Evolutionary conservation across 2,329 filamentous ascomycete species (phyloP).

Genomic region (Podosphaera leucotricha): DNA sequence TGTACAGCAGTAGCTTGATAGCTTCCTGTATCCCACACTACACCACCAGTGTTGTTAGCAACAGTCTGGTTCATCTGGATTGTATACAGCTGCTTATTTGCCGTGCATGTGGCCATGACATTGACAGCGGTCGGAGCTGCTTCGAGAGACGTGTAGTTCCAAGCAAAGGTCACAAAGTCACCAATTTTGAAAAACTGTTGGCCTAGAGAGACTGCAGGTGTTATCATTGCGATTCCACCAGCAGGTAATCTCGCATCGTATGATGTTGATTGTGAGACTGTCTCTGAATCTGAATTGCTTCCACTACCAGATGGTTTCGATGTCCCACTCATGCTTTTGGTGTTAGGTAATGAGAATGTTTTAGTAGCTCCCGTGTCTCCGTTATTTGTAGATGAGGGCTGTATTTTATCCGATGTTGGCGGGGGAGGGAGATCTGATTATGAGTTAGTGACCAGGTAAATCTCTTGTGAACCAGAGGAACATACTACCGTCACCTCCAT

Average conservation of each 20-base stretch:
- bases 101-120: conserved; percentile 31
- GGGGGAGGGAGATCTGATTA: not conserved
- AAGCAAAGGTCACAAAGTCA: conserved; percentile 32
- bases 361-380: conserved; percentile 1
- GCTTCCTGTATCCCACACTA: conserved; percentile 32
- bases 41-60: conserved; percentile 23
- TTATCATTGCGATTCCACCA: conserved; percentile 29
- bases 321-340: not conserved
- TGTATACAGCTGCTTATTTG: conserved; percentile 30
- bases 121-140: conserved; percentile 36
- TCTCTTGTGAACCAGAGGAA: not conserved
- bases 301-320: conserved; percentile 1
- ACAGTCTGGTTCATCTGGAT: conserved; percentile 40
- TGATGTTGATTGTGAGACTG: conserved; percentile 6
- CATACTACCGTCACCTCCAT: not conserved
- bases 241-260: conserved; percentile 24
- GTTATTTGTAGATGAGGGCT: not conserved
- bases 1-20: conserved; percentile 22
- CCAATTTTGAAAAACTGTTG: conserved; percentile 35
- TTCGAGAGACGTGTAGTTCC: conserved; percentile 40
- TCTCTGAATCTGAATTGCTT: conserved; percentile 2
- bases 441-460: not conserved
- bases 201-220: conserved; percentile 23
- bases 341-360: not conserved
- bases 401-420: not conserved